A percentile compares a stretch with the other conserved stretches of the same genome.
These are phyloP conservation scores for Eremothecium coryli DNA, from an alignment of 1,139 yeast genomes.

Conservation along the genomic window DNA sequence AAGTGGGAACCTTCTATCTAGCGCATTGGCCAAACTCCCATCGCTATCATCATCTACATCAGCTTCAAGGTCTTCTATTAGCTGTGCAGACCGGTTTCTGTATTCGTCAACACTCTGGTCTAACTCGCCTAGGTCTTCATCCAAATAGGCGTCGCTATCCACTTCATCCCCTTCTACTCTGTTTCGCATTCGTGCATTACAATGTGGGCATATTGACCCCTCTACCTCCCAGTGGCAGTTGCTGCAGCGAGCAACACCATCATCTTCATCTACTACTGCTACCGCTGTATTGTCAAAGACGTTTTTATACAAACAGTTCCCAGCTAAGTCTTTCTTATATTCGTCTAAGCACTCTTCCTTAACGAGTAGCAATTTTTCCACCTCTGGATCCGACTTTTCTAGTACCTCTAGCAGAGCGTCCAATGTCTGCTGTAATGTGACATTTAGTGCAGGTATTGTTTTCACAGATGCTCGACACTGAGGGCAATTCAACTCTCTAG, in stretches of 20 bases:
- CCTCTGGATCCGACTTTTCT: conserved; percentile 9
- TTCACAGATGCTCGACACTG: conserved; percentile 24
- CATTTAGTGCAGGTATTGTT: conserved; percentile 21
- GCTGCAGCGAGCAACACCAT: conserved; percentile 73
- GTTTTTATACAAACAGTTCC: conserved; percentile 38
- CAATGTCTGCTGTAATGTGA: conserved; percentile 21
- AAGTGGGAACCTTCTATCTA: conserved; percentile 7
- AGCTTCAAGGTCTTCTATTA: conserved; percentile 11
- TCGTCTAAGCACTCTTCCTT: conserved; percentile 15
- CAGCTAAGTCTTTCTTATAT: conserved; percentile 35
- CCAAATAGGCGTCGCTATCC: conserved; percentile 23
- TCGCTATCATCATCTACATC: conserved; percentile 8
- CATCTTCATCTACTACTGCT: conserved; percentile 52
- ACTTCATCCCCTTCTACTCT: conserved; percentile 12
- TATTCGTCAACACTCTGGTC: conserved; percentile 18
- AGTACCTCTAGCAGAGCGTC: conserved; percentile 14
- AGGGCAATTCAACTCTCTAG: conserved; percentile 26
- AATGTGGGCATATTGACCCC: conserved; percentile 44
- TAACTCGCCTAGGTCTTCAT: conserved; percentile 22
- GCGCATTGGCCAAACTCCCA: conserved; percentile 14
- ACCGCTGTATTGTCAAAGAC: conserved; percentile 41
- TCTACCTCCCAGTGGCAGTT: conserved; percentile 74
- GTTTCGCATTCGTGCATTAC: conserved; percentile 26
- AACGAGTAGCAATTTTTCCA: conserved; percentile 8
- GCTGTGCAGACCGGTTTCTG: conserved; percentile 10